Evolutionary conservation across 2,329 filamentous ascomycete species (phyloP), one percentile per base, ranked within the genome.

Genomic region (Aspergillus ibericus): DNA sequence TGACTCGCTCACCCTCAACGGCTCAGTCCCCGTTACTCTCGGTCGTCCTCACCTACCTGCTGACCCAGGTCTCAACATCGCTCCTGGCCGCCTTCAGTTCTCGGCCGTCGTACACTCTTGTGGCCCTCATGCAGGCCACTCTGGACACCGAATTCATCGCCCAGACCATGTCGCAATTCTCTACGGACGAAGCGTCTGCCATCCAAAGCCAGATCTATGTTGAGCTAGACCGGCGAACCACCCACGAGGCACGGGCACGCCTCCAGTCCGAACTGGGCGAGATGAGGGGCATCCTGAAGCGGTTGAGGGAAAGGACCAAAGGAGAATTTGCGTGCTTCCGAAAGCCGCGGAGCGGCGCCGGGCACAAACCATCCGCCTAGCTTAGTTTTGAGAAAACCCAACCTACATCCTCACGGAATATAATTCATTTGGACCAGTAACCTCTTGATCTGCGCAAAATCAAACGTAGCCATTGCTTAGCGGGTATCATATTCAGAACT

Each of bases 91-190:
- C 91, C 0, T 96, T 98, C 81, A 81, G 84, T 73, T 72, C 81
- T 35, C 86, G 88, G 6, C 75, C 81, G 4, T 81, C 81, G 18
- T 98, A 95, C 77, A 84, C 87, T 1, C 86, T 99, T 0, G 82
- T 89, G 5, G 88, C 90, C 6, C 84, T 99, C 52, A 96, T 98
- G 88, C 96, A 99, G 77, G 96, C 96, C 1, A 99, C 95, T 0
- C 85, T 99, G 1, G 95, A 99, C 70, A 93, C 97, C 1, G 95
- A 99, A 76, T 98, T 99, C 71, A 88, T 98, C 58, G 91, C 93
- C 0, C 95, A 99, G 79, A 97, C 93, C 5, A 83, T 99, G 34
- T 90, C 86, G 60, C 88, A 93, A 66, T 99, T 96, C 75, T 95
- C 91, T 0, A 95, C 91, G 0, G 90, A 96, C 58, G 84, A 86